Percentiles rank a stretch among this genome's conserved stretches.
Evolutionary conservation across 2,329 filamentous ascomycete genomes (phyloP).

Genomic region (Chalara sp.): DNA sequence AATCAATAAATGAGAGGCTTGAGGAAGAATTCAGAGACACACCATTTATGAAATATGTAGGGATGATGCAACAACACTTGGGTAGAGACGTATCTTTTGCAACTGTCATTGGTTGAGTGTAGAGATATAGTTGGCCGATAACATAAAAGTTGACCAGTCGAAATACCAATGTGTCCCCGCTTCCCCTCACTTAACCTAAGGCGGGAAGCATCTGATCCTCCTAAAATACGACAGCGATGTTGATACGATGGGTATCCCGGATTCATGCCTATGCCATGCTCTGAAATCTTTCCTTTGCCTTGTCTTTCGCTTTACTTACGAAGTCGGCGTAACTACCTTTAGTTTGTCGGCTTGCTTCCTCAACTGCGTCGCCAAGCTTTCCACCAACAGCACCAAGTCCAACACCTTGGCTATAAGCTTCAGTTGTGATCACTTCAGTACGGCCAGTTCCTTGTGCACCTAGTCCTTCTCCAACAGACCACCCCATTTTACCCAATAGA

Average conservation of each 20-base stretch:
- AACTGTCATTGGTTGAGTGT: too few relatives aligned
- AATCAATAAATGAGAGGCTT: too few relatives aligned
- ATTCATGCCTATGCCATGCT: constrained; percentile 34
- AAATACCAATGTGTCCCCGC: background rate
- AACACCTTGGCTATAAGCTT: constrained; percentile 61
- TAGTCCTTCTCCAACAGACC: constrained; percentile 57
- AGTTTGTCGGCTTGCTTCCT: constrained; percentile 56
- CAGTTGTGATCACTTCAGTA: constrained; percentile 56
- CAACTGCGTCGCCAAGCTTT: constrained; percentile 61
- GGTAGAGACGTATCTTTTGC: too few relatives aligned
- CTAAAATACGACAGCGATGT: too few relatives aligned
- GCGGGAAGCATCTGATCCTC: too few relatives aligned
- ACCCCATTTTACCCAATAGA: constrained; percentile 67
- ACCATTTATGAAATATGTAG: too few relatives aligned
- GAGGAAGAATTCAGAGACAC: too few relatives aligned
- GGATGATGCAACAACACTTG: too few relatives aligned
- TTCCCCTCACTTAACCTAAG: background rate
- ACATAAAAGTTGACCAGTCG: too few relatives aligned
- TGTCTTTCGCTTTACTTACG: constrained; percentile 56
- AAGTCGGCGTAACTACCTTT: constrained; percentile 55
- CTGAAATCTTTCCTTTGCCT: constrained; percentile 60
- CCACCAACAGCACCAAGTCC: constrained; percentile 63
- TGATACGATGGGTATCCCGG: too few relatives aligned
- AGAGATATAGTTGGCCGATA: too few relatives aligned
- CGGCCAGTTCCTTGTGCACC: constrained; percentile 57